phyloP scores from a whole-genome alignment of 176 grass and related monocot genomes.

The Raddia distichophylla region DNA sequence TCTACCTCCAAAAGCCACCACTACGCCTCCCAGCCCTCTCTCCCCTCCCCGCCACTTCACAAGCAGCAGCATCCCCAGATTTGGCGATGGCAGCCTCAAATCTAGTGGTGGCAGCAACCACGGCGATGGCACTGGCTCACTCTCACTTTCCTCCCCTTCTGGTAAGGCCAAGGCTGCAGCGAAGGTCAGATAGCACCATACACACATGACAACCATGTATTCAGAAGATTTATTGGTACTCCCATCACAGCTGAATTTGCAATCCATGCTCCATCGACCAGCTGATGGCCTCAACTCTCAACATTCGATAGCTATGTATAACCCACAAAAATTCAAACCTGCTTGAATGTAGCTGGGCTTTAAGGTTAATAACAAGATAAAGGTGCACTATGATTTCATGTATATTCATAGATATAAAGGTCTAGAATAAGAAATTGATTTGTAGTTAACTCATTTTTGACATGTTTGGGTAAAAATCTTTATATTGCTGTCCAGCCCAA shows the following conservation, averaged over 20 bases:
- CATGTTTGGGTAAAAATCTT: not conserved
- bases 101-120: too few species aligned
- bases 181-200: too few species aligned
- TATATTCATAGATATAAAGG: not conserved
- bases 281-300: not conserved
- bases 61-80: too few species aligned
- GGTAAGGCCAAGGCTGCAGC: too few species aligned
- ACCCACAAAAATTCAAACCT: not conserved
- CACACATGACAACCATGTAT: too few species aligned
- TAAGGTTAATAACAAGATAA: not conserved
- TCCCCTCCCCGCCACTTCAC: too few species aligned
- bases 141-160: too few species aligned
- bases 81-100: too few species aligned
- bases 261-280: constrained; percentile 2
- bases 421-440: not conserved
- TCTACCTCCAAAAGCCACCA: too few species aligned
- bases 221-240: not conserved
- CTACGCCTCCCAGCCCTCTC: too few species aligned
- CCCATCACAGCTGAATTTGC: not conserved
- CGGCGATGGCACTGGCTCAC: too few species aligned
- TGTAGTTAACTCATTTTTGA: not conserved
- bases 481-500: not conserved
- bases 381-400: not conserved
- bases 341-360: constrained; percentile 2
- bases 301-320: not conserved